Percentiles rank a stretch among this genome's conserved stretches.
Evolutionary conservation across 148 eudicot species (phyloP).

Genomic region (Fagopyrum esculentum): DNA sequence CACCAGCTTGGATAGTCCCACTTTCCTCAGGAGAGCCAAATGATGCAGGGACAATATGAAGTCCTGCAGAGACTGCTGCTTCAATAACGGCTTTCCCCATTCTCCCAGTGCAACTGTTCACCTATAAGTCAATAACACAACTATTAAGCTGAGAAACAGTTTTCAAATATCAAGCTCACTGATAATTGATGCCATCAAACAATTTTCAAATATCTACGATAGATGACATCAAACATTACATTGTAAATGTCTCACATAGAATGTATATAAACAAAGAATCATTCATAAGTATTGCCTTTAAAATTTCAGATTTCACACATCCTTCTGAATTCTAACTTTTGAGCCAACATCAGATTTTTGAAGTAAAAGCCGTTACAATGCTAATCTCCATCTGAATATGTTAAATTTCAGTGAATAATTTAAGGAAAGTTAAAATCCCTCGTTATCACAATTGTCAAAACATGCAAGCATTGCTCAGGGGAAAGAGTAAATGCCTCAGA

Average conservation of each 20-base stretch:
- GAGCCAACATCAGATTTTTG: too few relatives aligned
- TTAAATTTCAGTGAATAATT: not conserved
- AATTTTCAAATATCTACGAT: too few relatives aligned
- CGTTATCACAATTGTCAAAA: not conserved
- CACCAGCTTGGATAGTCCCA: conserved; percentile 59
- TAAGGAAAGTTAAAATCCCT: not conserved
- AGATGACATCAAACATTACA: not conserved
- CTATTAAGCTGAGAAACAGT: not conserved
- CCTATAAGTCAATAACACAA: conserved; percentile 31
- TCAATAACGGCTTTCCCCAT: conserved; percentile 94
- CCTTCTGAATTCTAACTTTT: too few relatives aligned
- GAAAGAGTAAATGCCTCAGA: not conserved
- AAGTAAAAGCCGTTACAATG: too few relatives aligned
- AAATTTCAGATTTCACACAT: too few relatives aligned
- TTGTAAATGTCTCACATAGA: not conserved
- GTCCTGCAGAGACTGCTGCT: conserved; percentile 71
- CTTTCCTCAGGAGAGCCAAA: conserved; percentile 58
- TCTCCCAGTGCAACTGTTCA: conserved; percentile 84
- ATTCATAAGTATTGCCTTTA: too few relatives aligned
- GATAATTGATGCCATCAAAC: too few relatives aligned
- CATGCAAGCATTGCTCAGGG: not conserved
- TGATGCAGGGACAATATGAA: conserved; percentile 60
- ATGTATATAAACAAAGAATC: not conserved
- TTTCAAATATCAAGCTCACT: not conserved
- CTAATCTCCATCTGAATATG: too few relatives aligned